Base-by-base conservation (phyloP, 441 rosid species). In the Biscutella laevigata region DNA sequence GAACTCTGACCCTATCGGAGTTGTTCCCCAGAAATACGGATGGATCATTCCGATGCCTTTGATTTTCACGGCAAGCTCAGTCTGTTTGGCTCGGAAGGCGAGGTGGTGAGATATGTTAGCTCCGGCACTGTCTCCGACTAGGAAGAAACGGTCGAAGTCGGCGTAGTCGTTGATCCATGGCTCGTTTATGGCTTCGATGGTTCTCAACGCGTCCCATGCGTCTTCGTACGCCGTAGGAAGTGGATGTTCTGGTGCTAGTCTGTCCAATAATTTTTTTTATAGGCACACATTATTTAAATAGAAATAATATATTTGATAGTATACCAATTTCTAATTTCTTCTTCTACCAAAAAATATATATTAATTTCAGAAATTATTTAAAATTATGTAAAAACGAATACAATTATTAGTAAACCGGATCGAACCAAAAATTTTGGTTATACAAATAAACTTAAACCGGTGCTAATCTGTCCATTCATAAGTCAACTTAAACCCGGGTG, bases 21-120 rank as follows among this genome's bases (percentile, higher is more conserved):
- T 41, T 9, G 66, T 42, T 20, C 88, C 91, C 88, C 94, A 88
- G 50, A 84, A 88, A 30, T 82, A 82, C 3, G 96, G 94, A 17
- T 69, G 68, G 55, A 88, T 61, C 91, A 85, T 77, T 6, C 69
- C 87, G 4, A 88, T 65, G 21, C 94, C 94, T 14, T 47, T 57
- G 63, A 88, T 41, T 44, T 71, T 64, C 28, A 84, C 2, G 10
- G 43, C 29, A 2, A 15, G 49, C 1, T 68, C 37, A 2, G 74
- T 62, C 2, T 46, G 68, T 47, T 59, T 71, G 25, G 75, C 49
- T 64, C 49, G 67, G 25, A 80, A 64, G 0, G 80, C 81, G 34
- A 88, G 56, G 58, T 88, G 87, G 59, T 88, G 91, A 0, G 83
- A 68, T 38, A 88, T 73, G 57, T 72, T 78, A 3, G 83, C 84